A percentile compares a stretch with the other conserved stretches of the same genome.
These are phyloP conservation scores for Liquidambar formosana DNA, from an alignment of 164 flowering plant genomes.

Conservation along the genomic window DNA sequence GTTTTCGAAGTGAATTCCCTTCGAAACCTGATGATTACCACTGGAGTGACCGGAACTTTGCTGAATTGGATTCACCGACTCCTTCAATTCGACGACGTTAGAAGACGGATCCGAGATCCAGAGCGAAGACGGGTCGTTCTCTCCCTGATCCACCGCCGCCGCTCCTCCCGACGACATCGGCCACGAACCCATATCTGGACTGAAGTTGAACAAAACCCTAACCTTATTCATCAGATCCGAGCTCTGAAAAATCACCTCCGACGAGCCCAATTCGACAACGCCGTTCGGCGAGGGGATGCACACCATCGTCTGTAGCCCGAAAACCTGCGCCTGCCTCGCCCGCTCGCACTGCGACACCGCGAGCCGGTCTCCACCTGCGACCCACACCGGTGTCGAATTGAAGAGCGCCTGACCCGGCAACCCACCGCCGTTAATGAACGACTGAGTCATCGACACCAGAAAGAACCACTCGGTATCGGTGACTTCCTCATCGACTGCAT, in stretches of 20 bases:
- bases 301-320: slow-evolving; percentile 83
- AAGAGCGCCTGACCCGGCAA: slow-evolving; percentile 76
- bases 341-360: slow-evolving; percentile 57
- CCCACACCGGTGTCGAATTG: slow-evolving; percentile 53
- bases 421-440: slow-evolving; percentile 60
- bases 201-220: slow-evolving; percentile 61
- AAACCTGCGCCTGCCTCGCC: slow-evolving; percentile 64
- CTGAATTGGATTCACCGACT: slow-evolving; percentile 9
- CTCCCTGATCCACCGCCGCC: slow-evolving; percentile 38
- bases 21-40: slow-evolving; percentile 24
- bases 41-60: background rate
- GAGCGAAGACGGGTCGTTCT: slow-evolving; percentile 62
- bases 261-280: slow-evolving; percentile 88
- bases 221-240: slow-evolving; percentile 79
- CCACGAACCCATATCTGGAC: slow-evolving; percentile 31
- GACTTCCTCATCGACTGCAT: slow-evolving; percentile 76
- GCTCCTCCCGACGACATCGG: slow-evolving; percentile 8
- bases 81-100: slow-evolving; percentile 32
- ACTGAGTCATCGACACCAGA: slow-evolving; percentile 84
- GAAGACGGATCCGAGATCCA: slow-evolving; percentile 69
- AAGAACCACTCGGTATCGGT: slow-evolving; percentile 98
- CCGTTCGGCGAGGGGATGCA: slow-evolving; percentile 74
- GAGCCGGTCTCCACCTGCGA: slow-evolving; percentile 59
- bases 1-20: slow-evolving; percentile 36
- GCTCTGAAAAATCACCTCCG: slow-evolving; percentile 62